These are phyloP conservation scores for Ganoderma leucocontextum DNA, from an alignment of 1,284 basidiomycete species.

Conservation along the genomic window DNA sequence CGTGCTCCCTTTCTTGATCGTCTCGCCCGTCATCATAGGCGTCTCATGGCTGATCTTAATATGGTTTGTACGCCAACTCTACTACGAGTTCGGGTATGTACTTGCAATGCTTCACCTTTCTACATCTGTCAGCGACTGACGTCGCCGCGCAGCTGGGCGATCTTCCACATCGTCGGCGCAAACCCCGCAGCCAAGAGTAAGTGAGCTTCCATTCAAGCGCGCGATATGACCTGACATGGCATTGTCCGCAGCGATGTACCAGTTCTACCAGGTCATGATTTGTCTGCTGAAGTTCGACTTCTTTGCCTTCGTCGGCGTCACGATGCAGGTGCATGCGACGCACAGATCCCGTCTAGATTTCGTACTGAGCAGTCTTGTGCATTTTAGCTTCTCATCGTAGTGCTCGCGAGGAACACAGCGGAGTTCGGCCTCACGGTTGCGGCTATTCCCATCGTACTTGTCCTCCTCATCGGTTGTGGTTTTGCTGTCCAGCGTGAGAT, in stretches of 20 bases:
- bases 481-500: conserved; percentile 81
- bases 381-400: conserved; percentile 51
- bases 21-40: conserved; percentile 49
- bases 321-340: conserved; percentile 73
- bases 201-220: conserved; percentile 36
- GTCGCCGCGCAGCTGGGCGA: conserved; percentile 68
- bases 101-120: neutral
- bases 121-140: neutral
- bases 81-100: conserved; percentile 55
- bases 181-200: conserved; percentile 82
- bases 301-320: conserved; percentile 85
- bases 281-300: conserved; percentile 90
- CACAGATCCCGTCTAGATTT: neutral
- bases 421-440: conserved; percentile 84
- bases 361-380: neutral
- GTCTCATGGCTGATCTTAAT: conserved; percentile 47
- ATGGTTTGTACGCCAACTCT: conserved; percentile 51
- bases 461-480: conserved; percentile 71
- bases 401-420: conserved; percentile 64
- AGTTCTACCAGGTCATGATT: conserved; percentile 85
- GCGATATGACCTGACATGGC: neutral
- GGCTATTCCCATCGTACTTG: conserved; percentile 82
- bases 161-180: conserved; percentile 86
- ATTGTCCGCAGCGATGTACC: conserved; percentile 72
- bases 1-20: conserved; percentile 53